Evolutionary conservation across 768 basidiomycete genomes (phyloP), one percentile per base, ranked within the genome.

Genomic region (Suillus weaverae): DNA sequence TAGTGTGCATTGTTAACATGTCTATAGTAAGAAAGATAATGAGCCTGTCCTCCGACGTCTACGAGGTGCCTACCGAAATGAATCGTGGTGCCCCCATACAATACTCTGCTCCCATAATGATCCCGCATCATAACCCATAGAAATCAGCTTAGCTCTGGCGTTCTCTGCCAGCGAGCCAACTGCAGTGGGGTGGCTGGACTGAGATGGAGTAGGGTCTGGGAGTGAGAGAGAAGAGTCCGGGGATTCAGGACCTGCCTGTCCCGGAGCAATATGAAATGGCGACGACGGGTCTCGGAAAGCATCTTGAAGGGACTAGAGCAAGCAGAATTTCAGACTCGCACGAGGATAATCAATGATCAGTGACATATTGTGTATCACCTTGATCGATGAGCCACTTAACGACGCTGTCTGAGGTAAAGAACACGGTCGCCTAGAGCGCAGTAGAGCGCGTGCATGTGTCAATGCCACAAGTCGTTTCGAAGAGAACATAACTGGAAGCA

Each of bases 1-100:
- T 92, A 92, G 64, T 85, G 86, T 18, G 86, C 88, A 67, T 92
- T 92, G 68, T 92, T 92, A 30, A 92, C 90, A 69, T 92, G 91
- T 72, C 91, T 92, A 14, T 26, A 26, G 13, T 48, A 60, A 35
- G 53, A 61, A 5, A 32, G 35, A 60, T 33, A 14, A 62, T 50
- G 33, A 59, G 26, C 36, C 20, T 20, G 26, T 20, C 26, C 8
- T 32, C 20, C 3, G 26, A 26, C 6, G 30, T 41, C 11, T 30
- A 30, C 13, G 11, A 22, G 10, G 26, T 22, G 81, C 89, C 50
- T 72, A 91, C 91, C 88, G 87, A 71, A 92, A 91, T 1, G 91
- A 79, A 69, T 93, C 91, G 36, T 89, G 87, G 67, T 92, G 88
- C 60, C 91, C 91, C 91, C 91, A 92, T 0, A 82, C 86, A n/a